Percentiles rank a stretch among this genome's conserved stretches.
phyloP scores from a whole-genome alignment of 106 monocot species.

The Posidonia australis region DNA sequence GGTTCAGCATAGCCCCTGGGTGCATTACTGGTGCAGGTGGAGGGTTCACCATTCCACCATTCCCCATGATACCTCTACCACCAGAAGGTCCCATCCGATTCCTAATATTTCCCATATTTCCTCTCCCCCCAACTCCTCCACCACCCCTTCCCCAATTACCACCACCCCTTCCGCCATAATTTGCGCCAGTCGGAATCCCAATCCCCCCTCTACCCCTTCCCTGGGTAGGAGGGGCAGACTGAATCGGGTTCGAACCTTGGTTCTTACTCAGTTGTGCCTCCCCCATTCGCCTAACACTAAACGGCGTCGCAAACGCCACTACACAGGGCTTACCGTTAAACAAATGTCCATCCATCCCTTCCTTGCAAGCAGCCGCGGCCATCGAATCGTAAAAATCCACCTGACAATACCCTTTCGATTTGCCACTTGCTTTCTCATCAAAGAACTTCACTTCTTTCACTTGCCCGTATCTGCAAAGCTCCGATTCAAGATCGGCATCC shows the following conservation, averaged over 20 bases:
- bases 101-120: constrained; percentile 20
- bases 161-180: constrained; percentile 8
- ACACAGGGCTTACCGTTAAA: constrained; percentile 74
- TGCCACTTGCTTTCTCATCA: constrained; percentile 89
- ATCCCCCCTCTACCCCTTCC: constrained; percentile 27
- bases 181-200: constrained; percentile 19
- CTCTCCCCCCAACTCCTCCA: constrained; percentile 27
- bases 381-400: constrained; percentile 73
- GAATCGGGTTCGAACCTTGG: constrained; percentile 23
- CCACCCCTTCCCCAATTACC: constrained; percentile 23
- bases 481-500: constrained; percentile 71
- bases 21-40: constrained; percentile 35
- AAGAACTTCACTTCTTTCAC: constrained; percentile 81
- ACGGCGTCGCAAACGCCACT: constrained; percentile 59
- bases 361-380: constrained; percentile 61
- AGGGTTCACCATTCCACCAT: constrained; percentile 14
- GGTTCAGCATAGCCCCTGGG: constrained; percentile 41
- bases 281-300: constrained; percentile 44
- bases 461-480: constrained; percentile 54
- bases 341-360: constrained; percentile 63
- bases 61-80: constrained; percentile 13
- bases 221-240: constrained; percentile 7
- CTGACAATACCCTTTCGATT: constrained; percentile 87
- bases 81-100: constrained; percentile 26
- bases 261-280: constrained; percentile 25